These are phyloP conservation scores for Chenopodium berlandieri DNA, from an alignment of 148 eudicot genomes.

Conservation along the genomic window DNA sequence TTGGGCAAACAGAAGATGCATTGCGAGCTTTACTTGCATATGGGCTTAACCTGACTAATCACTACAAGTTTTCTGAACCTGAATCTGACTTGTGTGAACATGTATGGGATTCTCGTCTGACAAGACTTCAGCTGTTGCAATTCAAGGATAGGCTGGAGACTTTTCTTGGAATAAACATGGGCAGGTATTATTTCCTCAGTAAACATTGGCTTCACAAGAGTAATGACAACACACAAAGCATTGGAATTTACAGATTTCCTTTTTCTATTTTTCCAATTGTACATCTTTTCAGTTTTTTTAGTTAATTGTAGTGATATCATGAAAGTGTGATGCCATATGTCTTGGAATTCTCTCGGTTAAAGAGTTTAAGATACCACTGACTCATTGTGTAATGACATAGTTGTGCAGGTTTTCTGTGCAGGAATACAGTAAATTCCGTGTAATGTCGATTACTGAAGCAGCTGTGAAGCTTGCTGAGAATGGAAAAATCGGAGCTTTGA, in stretches of 20 bases:
- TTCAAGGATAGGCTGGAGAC: conserved; percentile 93
- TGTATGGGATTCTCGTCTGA: conserved; percentile 70
- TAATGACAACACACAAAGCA: background rate
- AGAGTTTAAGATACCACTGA: conserved; percentile 34
- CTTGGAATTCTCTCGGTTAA: background rate
- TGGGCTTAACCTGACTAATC: conserved; percentile 72
- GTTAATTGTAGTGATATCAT: background rate
- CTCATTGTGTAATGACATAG: conserved; percentile 48
- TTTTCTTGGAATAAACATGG: conserved; percentile 95
- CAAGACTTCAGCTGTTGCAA: conserved; percentile 78
- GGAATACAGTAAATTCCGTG: conserved; percentile 81
- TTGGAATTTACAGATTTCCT: too few relatives aligned
- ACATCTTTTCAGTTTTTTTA: background rate
- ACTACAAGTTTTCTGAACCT: conserved; percentile 48
- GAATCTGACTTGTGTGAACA: conserved; percentile 36
- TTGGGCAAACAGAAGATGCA: conserved; percentile 86
- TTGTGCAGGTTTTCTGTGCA: conserved; percentile 79
- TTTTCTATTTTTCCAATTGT: background rate
- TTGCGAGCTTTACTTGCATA: conserved; percentile 57
- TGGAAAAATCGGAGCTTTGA: conserved; percentile 96
- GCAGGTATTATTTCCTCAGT: conserved; percentile 53
- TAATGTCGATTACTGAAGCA: conserved; percentile 62
- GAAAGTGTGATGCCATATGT: background rate
- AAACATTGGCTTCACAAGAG: conserved; percentile 1
- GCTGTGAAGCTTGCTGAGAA: conserved; percentile 81